These are phyloP conservation scores for Ormosia emarginata DNA, from an alignment of 306 rosid species.

Conservation along the genomic window DNA sequence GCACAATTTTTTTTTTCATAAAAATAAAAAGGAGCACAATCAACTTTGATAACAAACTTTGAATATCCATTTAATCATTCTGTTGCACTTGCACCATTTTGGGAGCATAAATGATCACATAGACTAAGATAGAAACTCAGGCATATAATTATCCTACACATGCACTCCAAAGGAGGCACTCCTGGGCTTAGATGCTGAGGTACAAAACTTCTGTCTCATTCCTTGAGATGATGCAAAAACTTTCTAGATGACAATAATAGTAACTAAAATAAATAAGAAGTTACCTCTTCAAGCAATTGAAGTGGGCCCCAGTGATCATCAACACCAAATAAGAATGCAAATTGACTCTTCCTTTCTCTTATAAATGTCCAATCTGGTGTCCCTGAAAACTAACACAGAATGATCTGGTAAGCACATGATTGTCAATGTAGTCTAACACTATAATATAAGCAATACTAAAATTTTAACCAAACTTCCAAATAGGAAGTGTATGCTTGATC, in stretches of 20 bases:
- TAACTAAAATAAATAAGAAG: neutral
- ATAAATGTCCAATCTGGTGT: slow-evolving; percentile 81
- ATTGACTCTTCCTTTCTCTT: slow-evolving; percentile 52
- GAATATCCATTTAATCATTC: neutral
- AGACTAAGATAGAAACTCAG: neutral
- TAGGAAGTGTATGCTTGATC: neutral
- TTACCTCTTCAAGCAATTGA: slow-evolving; percentile 82
- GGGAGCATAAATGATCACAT: neutral
- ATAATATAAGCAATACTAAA: neutral
- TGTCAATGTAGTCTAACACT: slow-evolving; percentile 17
- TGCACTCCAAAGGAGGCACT: neutral
- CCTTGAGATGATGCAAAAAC: slow-evolving; percentile 7
- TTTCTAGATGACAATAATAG: slow-evolving; percentile 4
- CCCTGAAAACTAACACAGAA: slow-evolving; percentile 66
- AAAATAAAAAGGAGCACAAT: neutral
- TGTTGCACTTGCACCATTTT: neutral
- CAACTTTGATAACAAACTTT: neutral
- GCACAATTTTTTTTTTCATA: neutral
- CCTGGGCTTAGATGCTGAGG: neutral
- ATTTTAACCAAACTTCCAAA: neutral
- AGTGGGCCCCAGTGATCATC: slow-evolving; percentile 97
- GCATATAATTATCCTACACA: slow-evolving; percentile 2
- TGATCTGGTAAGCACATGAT: slow-evolving; percentile 31
- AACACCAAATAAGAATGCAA: slow-evolving; percentile 71
- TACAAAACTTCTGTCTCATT: neutral